Base-by-base conservation (phyloP, 192 early-diverging fungal species). In the Backusella sp. region DNA sequence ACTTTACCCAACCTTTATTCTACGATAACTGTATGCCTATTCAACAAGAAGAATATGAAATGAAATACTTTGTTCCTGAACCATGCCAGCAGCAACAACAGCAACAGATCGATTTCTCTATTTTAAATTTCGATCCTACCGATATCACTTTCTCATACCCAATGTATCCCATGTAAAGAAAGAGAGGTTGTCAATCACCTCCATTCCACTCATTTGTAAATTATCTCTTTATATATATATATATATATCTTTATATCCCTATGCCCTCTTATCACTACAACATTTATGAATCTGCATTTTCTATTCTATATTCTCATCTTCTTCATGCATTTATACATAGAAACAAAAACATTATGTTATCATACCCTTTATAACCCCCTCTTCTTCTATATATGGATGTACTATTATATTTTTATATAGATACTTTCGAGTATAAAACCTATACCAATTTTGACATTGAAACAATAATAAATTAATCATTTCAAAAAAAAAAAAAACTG, bases 241-340 rank as follows among this genome's bases (percentile, higher is more conserved):
- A 19, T 32, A 32, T 32, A 32, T 32, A 32, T 32, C 1, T 32
- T 32, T 32, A 32, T 49, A n/a, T 49, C 19, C 19, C 9, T 62
- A 62, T 62, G 56, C 3, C 21, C 12, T 11, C n/a, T 9, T 62
- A 62, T 14, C 26, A 62, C 23, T 28, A 62, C 23, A 14, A 62
- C 56, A 62, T 49, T 21, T 62, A 62, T 62, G 56, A 62, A 62
- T 28, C 21, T 28, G 56, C 56, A 62, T 62, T 26, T 62, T 62
- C 4, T 62, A 4, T 62, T 62, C 3, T 62, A 23, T 62, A 28
- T 62, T 26, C 26, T 49, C 46, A 49, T 49, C 19, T 49, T 49
- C 46, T 49, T 28, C 56, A 62, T 62, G 56, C 56, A 62, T 62
- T 62, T 62, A 62, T 62, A 62, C 56, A 62, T 62, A 62, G 56